Percentiles rank a stretch among this genome's conserved stretches.
Conservation (phyloP, 2,329 filamentous ascomycete species). For the Colletotrichum horii region DNA sequence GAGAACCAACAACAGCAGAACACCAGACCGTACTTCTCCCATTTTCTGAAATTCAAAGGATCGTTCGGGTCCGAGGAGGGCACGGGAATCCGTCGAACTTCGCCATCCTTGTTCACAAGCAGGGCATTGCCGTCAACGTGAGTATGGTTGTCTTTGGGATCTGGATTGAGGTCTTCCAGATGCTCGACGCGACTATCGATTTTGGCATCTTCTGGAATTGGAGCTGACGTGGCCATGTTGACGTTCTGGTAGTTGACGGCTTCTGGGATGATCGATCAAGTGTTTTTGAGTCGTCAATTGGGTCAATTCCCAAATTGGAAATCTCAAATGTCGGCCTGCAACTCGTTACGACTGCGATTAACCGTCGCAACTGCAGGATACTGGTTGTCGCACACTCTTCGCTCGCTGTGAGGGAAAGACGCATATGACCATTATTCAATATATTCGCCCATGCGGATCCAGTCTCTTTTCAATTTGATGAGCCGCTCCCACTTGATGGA, state of each 20-base stretch:
- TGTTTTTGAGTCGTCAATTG: not conserved
- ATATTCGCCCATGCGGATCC: not conserved
- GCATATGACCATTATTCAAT: not conserved
- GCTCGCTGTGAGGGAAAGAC: not conserved
- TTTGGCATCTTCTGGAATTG: not conserved
- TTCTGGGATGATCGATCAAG: not conserved
- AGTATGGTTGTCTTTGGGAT: not conserved
- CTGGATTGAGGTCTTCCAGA: not conserved
- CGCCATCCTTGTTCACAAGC: slow-evolving; percentile 15
- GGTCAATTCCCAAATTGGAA: not conserved
- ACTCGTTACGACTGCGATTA: slow-evolving; percentile 9
- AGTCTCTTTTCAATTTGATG: not conserved
- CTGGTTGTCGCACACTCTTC: not conserved
- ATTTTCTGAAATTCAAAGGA: slow-evolving; percentile 28
- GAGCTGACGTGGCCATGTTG: not conserved
- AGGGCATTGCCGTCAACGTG: slow-evolving; percentile 20
- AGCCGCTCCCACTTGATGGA: not conserved
- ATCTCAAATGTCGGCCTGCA: not conserved
- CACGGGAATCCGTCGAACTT: slow-evolving; percentile 23
- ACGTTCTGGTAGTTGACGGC: not conserved
- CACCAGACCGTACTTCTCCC: slow-evolving; percentile 26
- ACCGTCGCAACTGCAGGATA: slow-evolving; percentile 6
- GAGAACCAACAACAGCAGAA: slow-evolving; percentile 34
- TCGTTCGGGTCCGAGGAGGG: slow-evolving; percentile 27
- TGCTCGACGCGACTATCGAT: not conserved